These are phyloP conservation scores for Selaginella tamariscina DNA, from an alignment of 75 land plant genomes.

Conservation along the genomic window DNA sequence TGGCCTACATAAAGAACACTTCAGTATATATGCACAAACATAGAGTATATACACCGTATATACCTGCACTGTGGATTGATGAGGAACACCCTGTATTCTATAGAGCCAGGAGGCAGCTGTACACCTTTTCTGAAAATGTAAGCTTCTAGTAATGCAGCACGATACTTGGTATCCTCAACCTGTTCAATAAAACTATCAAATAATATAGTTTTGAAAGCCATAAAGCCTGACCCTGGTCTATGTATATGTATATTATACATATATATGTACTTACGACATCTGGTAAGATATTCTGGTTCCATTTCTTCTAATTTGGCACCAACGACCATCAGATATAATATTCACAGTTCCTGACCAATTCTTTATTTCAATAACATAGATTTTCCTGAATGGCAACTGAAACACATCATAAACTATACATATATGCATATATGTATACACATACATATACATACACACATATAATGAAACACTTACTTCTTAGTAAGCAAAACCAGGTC, in stretches of 20 bases:
- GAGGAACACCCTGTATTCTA: conserved; percentile 49
- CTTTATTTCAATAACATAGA: conserved; percentile 49
- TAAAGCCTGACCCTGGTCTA: conserved; percentile 13
- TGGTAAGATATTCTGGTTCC: conserved; percentile 13
- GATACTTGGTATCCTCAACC: conserved; percentile 40
- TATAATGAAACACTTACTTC: conserved; percentile 28
- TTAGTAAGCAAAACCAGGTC: conserved; percentile 60
- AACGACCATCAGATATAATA: conserved; percentile 42
- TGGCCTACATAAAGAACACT: conserved; percentile 23
- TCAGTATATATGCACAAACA: neutral
- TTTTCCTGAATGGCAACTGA: conserved; percentile 30
- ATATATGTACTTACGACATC: conserved; percentile 15
- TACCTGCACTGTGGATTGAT: conserved; percentile 65
- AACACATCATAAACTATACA: neutral
- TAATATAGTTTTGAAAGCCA: conserved; percentile 14
- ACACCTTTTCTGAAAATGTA: conserved; percentile 69
- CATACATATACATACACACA: neutral
- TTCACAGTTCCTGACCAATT: conserved; percentile 49
- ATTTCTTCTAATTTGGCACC: conserved; percentile 32
- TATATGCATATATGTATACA: neutral
- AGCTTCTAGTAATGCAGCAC: conserved; percentile 44
- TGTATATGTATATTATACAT: conserved; percentile 6
- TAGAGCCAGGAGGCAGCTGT: conserved; percentile 44
- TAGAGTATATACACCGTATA: neutral
- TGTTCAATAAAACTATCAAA: conserved; percentile 14